These are phyloP conservation scores for Nothophytophthora sp. DNA, from an alignment of 352 stramenopile genomes.

Conservation along the genomic window DNA sequence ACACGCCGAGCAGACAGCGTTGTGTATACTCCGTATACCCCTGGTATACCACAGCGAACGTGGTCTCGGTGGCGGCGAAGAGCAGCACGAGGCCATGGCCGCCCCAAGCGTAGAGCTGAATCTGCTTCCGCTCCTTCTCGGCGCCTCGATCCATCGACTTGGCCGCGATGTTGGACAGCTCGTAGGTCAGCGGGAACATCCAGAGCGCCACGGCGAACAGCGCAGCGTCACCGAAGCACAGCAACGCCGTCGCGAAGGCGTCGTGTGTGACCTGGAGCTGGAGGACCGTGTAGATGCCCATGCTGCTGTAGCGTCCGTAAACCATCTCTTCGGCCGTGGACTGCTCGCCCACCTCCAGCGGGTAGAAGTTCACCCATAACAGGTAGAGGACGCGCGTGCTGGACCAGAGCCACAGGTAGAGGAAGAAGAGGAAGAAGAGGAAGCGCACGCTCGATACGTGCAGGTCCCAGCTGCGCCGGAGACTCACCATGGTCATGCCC, in stretches of 20 bases:
- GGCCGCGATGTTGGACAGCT: constrained; percentile 47
- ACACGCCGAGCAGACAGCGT: constrained; percentile 35
- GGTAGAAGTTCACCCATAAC: constrained; percentile 37
- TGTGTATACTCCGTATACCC: constrained; percentile 62
- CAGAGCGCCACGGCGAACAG: constrained; percentile 46
- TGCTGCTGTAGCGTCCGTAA: constrained; percentile 39
- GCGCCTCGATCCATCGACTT: constrained; percentile 52
- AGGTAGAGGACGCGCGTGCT: constrained; percentile 38
- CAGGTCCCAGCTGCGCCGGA: constrained; percentile 47
- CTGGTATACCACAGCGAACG: constrained; percentile 27
- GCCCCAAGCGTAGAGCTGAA: constrained; percentile 25
- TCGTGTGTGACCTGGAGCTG: constrained; percentile 38
- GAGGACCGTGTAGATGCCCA: constrained; percentile 43
- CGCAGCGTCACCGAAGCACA: constrained; percentile 40
- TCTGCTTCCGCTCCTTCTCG: constrained; percentile 45
- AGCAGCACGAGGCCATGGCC: constrained; percentile 29
- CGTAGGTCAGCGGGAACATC: constrained; percentile 52
- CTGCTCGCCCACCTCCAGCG: constrained; percentile 16
- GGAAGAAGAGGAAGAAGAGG: constrained; percentile 66
- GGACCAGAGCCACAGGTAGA: constrained; percentile 47
- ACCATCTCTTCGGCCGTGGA: constrained; percentile 18
- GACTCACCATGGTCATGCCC: constrained; percentile 40
- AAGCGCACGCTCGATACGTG: constrained; percentile 56
- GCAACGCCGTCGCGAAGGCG: constrained; percentile 24
- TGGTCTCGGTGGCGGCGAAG: constrained; percentile 29